Evolutionary conservation across 2,329 filamentous ascomycete species (phyloP).

Genomic region (Amylocarpus encephaloides): DNA sequence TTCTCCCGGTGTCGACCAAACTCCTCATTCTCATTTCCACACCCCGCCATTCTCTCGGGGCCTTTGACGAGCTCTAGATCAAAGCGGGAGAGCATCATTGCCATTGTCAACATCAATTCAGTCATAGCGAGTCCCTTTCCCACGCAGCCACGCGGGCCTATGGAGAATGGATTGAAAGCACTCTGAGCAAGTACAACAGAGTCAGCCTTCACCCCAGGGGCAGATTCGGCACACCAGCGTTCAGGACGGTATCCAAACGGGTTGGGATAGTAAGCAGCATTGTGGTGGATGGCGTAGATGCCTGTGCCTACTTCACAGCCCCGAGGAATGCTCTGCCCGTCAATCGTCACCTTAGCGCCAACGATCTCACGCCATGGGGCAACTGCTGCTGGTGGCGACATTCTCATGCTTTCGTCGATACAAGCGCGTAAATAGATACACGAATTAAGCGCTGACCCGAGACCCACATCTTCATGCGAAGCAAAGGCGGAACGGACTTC

Average conservation of each 20-base stretch:
- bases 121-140: conserved; percentile 29
- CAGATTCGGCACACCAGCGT: conserved; percentile 24
- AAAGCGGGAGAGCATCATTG: conserved; percentile 13
- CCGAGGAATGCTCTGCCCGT: conserved; percentile 31
- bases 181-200: conserved; percentile 16
- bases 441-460: no score
- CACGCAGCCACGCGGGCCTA: conserved; percentile 33
- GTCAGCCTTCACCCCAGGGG: conserved; percentile 3
- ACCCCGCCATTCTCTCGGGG: not conserved
- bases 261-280: conserved; percentile 27
- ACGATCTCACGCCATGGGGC: conserved; percentile 32
- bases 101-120: conserved; percentile 25
- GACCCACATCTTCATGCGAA: not conserved
- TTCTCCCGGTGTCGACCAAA: conserved; percentile 9
- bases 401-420: conserved; percentile 41
- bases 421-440: conserved; percentile 15
- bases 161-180: conserved; percentile 31
- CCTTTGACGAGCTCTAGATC: conserved; percentile 9
- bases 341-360: conserved; percentile 21
- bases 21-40: not conserved
- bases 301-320: conserved; percentile 32
- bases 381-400: conserved; percentile 38
- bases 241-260: conserved; percentile 30
- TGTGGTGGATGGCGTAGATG: conserved; percentile 34
- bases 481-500: not conserved